Conservation (phyloP, 768 basidiomycete species). For the Podaxis sp. region DNA sequence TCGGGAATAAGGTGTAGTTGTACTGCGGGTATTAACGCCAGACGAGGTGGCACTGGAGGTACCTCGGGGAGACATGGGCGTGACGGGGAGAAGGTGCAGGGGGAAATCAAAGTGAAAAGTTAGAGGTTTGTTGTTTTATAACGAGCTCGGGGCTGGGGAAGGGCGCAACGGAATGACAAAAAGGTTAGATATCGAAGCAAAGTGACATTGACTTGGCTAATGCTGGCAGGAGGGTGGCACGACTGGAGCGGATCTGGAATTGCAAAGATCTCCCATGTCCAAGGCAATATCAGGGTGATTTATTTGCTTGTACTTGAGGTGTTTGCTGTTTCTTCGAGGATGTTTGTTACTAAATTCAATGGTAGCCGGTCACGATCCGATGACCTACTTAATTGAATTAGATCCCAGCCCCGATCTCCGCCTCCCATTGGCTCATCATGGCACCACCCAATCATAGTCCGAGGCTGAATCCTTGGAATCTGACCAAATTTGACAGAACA, state of each 20-base stretch:
- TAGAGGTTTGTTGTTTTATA: conserved; percentile 34
- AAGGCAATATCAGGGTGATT: conserved; percentile 20
- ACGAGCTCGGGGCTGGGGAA: conserved; percentile 32
- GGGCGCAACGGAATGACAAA: conserved; percentile 29
- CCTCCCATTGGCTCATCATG: conserved; percentile 3
- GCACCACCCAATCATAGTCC: neutral
- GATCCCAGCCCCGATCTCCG: neutral
- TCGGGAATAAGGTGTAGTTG: conserved; percentile 45
- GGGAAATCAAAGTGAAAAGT: conserved; percentile 24
- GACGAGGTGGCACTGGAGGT: conserved; percentile 33
- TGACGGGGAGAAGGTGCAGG: conserved; percentile 19
- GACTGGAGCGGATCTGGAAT: conserved; percentile 44
- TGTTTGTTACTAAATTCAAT: conserved; percentile 24
- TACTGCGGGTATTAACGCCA: conserved; percentile 29
- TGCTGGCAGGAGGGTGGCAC: conserved; percentile 29
- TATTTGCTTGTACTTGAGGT: conserved; percentile 21
- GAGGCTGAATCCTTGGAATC: conserved; percentile 12
- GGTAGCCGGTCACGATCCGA: conserved; percentile 28
- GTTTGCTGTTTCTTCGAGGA: conserved; percentile 33
- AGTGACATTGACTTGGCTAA: conserved; percentile 33
- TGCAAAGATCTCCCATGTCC: conserved; percentile 37
- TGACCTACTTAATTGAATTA: conserved; percentile 2
- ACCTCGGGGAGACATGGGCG: conserved; percentile 60
- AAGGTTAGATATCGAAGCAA: conserved; percentile 31
- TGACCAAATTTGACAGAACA: conserved; percentile 1